phyloP scores from a whole-genome alignment of 108 stramenopile species.

The Cylindrotheca closterium region DNA sequence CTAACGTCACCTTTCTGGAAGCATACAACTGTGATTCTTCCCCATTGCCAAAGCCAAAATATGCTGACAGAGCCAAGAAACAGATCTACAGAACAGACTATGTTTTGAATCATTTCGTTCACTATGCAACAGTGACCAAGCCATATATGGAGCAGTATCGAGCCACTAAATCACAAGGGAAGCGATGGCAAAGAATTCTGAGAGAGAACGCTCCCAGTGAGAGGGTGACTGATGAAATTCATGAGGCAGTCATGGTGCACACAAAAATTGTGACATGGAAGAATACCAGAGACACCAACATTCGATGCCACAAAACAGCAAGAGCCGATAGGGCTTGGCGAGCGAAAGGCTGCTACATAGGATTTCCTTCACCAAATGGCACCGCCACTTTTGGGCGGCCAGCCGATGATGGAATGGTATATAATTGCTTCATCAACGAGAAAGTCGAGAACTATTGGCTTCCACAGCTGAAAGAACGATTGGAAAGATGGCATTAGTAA shows the following conservation, averaged over 20 bases:
- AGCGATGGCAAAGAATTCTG: slow-evolving; percentile 16
- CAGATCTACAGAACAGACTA: slow-evolving; percentile 80
- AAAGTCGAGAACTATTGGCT: slow-evolving; percentile 45
- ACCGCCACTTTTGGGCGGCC: neutral
- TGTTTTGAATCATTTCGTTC: slow-evolving; percentile 78
- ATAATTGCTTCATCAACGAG: slow-evolving; percentile 62
- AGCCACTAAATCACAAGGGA: slow-evolving; percentile 18
- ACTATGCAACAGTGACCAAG: slow-evolving; percentile 76
- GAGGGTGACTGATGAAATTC: slow-evolving; percentile 52
- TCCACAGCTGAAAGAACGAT: slow-evolving; percentile 39
- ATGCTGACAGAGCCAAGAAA: slow-evolving; percentile 73
- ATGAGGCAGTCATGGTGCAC: slow-evolving; percentile 83
- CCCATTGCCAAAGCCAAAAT: slow-evolving; percentile 58
- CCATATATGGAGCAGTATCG: slow-evolving; percentile 29
- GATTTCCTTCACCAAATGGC: slow-evolving; percentile 7
- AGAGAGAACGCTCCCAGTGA: slow-evolving; percentile 31
- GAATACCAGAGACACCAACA: neutral
- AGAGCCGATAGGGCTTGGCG: neutral
- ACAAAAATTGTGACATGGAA: slow-evolving; percentile 48
- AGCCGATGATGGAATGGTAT: slow-evolving; percentile 27
- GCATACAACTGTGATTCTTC: slow-evolving; percentile 83
- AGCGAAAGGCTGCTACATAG: slow-evolving; percentile 10
- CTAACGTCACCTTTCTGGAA: slow-evolving; percentile 66
- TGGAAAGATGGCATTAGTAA: no score
- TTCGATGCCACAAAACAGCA: neutral